Percentiles rank a stretch among this genome's conserved stretches.
Conservation (phyloP, 257 asterid genomes). For the Ehretia macrophylla region DNA sequence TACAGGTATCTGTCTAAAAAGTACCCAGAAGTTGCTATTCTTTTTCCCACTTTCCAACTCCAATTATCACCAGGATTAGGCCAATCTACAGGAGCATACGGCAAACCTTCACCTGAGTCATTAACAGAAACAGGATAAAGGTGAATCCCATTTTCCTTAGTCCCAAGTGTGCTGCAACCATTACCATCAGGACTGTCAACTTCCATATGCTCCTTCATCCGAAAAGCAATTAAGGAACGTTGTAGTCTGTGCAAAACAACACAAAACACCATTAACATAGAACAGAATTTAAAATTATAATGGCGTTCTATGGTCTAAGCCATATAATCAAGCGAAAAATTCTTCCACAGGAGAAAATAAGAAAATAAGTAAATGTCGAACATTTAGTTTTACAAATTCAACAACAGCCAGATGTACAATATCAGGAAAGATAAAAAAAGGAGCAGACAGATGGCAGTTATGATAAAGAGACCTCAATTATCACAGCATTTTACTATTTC, state of each 20-base stretch:
- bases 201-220: slow-evolving; percentile 39
- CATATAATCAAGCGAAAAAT: neutral
- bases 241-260: neutral
- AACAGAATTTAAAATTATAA: too few species aligned
- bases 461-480: too few species aligned
- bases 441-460: too few species aligned
- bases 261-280: neutral
- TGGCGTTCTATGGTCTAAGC: neutral
- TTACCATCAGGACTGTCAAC: slow-evolving; percentile 39
- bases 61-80: slow-evolving; percentile 91
- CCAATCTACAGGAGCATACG: slow-evolving; percentile 83
- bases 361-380: too few species aligned
- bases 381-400: too few species aligned
- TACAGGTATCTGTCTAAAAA: slow-evolving; percentile 66
- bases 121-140: slow-evolving; percentile 54
- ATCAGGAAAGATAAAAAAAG: too few species aligned
- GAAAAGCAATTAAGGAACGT: neutral
- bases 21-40: slow-evolving; percentile 49
- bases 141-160: slow-evolving; percentile 35
- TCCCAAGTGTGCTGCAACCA: slow-evolving; percentile 29
- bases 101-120: slow-evolving; percentile 71
- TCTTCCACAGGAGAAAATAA: too few species aligned
- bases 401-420: too few species aligned
- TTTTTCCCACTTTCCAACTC: slow-evolving; percentile 81
- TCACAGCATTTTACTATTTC: too few species aligned